Evolutionary conservation across 192 early-diverging fungal species (phyloP).

Genomic region (Allomyces arbusculus): DNA sequence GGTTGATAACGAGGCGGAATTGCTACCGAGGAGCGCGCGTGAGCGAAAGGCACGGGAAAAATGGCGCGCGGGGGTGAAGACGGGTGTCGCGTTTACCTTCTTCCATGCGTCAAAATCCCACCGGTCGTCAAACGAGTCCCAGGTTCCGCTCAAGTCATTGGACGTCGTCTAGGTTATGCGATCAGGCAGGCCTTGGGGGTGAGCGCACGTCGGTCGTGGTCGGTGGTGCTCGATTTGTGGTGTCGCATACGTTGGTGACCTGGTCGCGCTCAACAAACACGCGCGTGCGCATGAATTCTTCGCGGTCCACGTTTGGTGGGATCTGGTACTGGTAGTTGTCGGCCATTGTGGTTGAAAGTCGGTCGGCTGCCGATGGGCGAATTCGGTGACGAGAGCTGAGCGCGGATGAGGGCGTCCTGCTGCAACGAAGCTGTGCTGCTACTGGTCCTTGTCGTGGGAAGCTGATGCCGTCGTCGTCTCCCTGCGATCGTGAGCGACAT

Average conservation of each 20-base stretch:
- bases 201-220: background rate
- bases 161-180: conserved; percentile 50
- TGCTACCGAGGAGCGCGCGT: conserved; percentile 19
- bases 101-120: background rate
- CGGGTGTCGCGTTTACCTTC: background rate
- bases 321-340: background rate
- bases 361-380: too few species aligned
- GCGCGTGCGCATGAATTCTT: conserved; percentile 22
- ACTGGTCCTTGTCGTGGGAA: too few species aligned
- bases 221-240: background rate
- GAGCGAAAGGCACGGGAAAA: conserved; percentile 4
- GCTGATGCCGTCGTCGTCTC: too few species aligned
- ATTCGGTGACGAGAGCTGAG: too few species aligned
- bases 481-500: too few species aligned
- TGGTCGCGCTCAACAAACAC: conserved; percentile 46
- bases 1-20: conserved; percentile 49
- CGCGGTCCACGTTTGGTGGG: conserved; percentile 5
- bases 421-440: too few species aligned
- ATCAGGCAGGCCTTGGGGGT: background rate
- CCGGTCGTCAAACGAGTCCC: background rate
- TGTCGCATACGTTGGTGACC: conserved; percentile 37
- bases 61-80: background rate
- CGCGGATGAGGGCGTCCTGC: too few species aligned
- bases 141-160: conserved; percentile 25
- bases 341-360: background rate